Percentiles rank a stretch among this genome's conserved stretches.
These are phyloP conservation scores for Cercospora nicotianae DNA, from an alignment of 2,329 filamentous ascomycete genomes.

Conservation along the genomic window DNA sequence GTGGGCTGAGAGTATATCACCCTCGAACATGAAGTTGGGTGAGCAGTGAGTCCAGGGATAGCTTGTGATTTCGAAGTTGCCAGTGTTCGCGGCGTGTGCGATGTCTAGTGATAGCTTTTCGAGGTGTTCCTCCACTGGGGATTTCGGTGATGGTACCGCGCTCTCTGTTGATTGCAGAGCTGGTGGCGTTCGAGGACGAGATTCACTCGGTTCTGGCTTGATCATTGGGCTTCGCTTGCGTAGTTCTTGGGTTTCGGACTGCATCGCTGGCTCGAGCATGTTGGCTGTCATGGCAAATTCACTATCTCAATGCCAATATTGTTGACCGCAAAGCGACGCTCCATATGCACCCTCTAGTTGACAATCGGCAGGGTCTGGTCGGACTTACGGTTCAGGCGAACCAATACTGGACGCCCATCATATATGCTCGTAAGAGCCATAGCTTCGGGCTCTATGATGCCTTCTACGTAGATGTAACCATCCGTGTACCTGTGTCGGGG, in stretches of 20 bases:
- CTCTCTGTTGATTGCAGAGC: not conserved
- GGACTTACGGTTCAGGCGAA: not conserved
- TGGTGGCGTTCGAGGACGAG: not conserved
- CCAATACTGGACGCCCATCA: not conserved
- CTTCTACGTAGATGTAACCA: not conserved
- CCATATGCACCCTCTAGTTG: not conserved
- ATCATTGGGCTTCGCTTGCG: not conserved
- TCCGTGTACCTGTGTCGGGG: not conserved
- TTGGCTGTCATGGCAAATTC: too few relatives aligned
- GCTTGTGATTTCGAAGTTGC: conserved; percentile 13
- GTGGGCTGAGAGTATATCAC: conserved; percentile 3
- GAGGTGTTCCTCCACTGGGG: not conserved
- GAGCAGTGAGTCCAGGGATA: conserved; percentile 10
- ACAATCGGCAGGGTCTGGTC: not conserved
- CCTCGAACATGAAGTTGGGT: conserved; percentile 1
- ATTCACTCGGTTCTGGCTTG: not conserved
- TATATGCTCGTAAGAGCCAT: not conserved
- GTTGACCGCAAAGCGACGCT: not conserved
- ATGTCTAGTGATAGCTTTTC: conserved; percentile 4
- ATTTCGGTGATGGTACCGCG: not conserved
- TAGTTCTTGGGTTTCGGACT: not conserved
- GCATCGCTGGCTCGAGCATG: not conserved
- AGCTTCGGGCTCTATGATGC: not conserved
- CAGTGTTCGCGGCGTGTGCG: conserved; percentile 14
- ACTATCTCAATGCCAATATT: too few relatives aligned